Base-by-base conservation (phyloP, 192 early-diverging fungal species). In the Coemansia sp. region DNA sequence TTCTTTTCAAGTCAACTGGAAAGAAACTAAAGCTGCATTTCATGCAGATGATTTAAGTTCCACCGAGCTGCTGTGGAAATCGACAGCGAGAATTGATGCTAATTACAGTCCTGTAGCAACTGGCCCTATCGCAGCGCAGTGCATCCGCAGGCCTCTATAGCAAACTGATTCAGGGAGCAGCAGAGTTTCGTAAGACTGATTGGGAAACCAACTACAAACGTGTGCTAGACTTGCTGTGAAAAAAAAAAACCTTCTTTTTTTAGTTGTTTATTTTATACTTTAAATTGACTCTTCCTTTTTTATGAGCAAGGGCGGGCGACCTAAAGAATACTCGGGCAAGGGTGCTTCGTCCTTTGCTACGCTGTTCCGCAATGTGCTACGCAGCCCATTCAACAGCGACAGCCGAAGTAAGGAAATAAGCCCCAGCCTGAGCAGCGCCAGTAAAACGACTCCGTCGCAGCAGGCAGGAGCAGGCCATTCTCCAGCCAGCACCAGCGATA, bases 311-410 rank as follows among this genome's bases (percentile, higher is more conserved):
- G 46, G 42, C 26, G 55, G 48, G 15, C 66, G 66, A 20, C 21
- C 60, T 26, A 30, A 51, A 31, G 49, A 51, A 38, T 18, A 55
- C 11, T 11, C 64, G 26, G 21, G 43, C 57, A 59, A 20, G 28
- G 42, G 65, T 46, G 17, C 60, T 20, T 40, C 58, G 31, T 38
- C 49, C 5, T 31, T 77, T 11, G 52, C 44, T 6, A 43, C 57
- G 5, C 40, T 77, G 15, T 64, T 77, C 40, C 74, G 74, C 40
- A 66, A 67, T 56, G 56, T 70, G 51, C 56, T 77, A 41, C 60
- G 55, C 40, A 58, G 68, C 60, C 40, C 74, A 5, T 77, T 77
- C 46, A 49, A 45, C 36, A 40, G 52, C 31, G 60, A 71, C 20
- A 55, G 44, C 54, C 47, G 60, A 16, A 32, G 55, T 28, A 59